Evolutionary conservation across 139 green algal species (phyloP), one percentile per base, ranked within the genome.

Genomic region (Diplosphaera chodatii): DNA sequence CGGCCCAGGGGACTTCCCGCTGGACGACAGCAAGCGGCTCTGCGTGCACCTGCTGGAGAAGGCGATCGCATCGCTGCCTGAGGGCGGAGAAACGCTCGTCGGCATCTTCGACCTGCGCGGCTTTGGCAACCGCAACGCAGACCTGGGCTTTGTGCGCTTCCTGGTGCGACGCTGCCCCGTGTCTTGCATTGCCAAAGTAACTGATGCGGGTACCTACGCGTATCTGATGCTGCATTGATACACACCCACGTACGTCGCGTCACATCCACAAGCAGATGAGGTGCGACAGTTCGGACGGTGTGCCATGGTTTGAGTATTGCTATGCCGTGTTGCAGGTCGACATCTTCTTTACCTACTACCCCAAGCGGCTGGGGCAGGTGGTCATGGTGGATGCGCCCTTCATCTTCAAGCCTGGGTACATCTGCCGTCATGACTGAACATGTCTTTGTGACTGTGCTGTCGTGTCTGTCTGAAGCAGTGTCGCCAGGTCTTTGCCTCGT

Each of bases 281-380:
- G n/a, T n/a, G n/a, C n/a, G n/a, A n/a, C n/a, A n/a, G n/a, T n/a
- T n/a, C n/a, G n/a, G n/a, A n/a, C n/a, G n/a, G n/a, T n/a, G n/a
- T n/a, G n/a, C n/a, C n/a, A n/a, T n/a, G n/a, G n/a, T n/a, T n/a
- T n/a, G n/a, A n/a, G n/a, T n/a, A n/a, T n/a, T n/a, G n/a, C n/a
- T n/a, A n/a, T n/a, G 16, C 48, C 16, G 48, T 25, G 16, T 59
- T 64, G 40, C 78, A 89, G 84, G 68, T 94, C 25, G 90, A 97
- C 48, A 85, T 92, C 0, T 98, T 98, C 78, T 97, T 98, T 74
- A 84, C 90, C 33, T 96, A 94, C 75, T 98, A 98, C 77, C 94
- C 94, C 3, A 91, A 92, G 76, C 77, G 90, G 0, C 77, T 98
- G 40, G 85, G 84, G 1, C 89, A 98, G 72, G 93, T 97, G 59